Percentiles rank a stretch among this genome's conserved stretches.
Evolutionary conservation across 225 moss, liverwort and hornwort genomes (phyloP).

Genomic region (Neckera pumila): DNA sequence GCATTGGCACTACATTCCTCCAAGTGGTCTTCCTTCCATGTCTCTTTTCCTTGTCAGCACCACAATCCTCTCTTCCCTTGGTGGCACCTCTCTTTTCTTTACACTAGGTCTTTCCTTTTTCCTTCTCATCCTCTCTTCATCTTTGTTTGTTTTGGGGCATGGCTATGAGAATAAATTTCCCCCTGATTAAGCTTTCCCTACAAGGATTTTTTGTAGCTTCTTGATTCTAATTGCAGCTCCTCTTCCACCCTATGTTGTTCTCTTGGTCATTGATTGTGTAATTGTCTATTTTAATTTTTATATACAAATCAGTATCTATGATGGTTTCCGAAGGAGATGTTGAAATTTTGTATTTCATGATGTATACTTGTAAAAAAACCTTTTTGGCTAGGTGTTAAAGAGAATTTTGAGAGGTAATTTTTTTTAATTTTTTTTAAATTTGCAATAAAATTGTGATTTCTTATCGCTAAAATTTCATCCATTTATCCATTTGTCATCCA

Average conservation of each 20-base stretch:
- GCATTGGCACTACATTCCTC: neutral
- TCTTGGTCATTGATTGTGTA: neutral
- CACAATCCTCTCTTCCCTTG: neutral
- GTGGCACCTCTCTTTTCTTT: accelerated
- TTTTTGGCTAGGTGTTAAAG: neutral
- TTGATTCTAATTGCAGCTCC: neutral
- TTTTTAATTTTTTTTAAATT: neutral
- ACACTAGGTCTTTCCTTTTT: neutral
- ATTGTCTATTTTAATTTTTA: too few relatives aligned
- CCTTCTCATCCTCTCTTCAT: neutral
- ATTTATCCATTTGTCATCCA: neutral
- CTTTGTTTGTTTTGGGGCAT: neutral
- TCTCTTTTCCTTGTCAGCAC: neutral
- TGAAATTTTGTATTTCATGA: neutral
- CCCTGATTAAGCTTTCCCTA: accelerated
- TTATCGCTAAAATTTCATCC: neutral
- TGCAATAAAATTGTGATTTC: neutral
- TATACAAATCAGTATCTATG: accelerated
- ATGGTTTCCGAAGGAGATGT: neutral
- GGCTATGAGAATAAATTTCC: neutral
- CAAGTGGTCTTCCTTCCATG: neutral
- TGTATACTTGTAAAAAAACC: neutral
- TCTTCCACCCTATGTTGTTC: accelerated
- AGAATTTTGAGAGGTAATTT: neutral
- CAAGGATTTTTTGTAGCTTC: neutral